Evolutionary conservation across 2,329 filamentous ascomycete species (phyloP).

Genomic region (Neonectria neomacrospora): DNA sequence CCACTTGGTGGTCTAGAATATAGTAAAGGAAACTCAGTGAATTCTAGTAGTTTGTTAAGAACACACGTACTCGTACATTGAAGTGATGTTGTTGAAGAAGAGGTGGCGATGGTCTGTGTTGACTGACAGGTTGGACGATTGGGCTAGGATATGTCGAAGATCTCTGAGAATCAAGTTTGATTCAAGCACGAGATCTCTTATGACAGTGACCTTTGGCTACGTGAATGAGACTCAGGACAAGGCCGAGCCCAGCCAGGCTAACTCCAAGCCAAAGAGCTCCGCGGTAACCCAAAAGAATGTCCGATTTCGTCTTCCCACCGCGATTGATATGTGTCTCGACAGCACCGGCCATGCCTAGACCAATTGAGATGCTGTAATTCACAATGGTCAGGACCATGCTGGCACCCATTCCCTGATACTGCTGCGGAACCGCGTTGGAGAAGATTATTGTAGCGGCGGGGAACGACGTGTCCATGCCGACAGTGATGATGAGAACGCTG

Average conservation of each 20-base stretch:
- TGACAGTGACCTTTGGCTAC: background rate
- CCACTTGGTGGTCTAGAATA: too few species aligned
- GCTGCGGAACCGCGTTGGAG: slow-evolving; percentile 14
- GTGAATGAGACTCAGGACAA: slow-evolving; percentile 15
- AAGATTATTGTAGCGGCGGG: slow-evolving; percentile 26
- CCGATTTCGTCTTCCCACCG: background rate
- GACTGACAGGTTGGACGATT: too few species aligned
- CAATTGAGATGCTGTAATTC: slow-evolving; percentile 27
- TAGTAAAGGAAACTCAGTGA: too few species aligned
- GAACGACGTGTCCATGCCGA: slow-evolving; percentile 24
- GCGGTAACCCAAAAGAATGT: slow-evolving; percentile 16
- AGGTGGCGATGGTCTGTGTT: too few species aligned
- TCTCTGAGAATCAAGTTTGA: background rate
- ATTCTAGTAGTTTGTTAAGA: too few species aligned
- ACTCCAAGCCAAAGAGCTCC: slow-evolving; percentile 20
- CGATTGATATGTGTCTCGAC: slow-evolving; percentile 19
- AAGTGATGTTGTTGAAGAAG: too few species aligned
- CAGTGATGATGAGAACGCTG: slow-evolving; percentile 20
- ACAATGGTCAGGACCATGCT: slow-evolving; percentile 20
- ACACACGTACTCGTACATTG: too few species aligned
- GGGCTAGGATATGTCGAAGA: too few species aligned
- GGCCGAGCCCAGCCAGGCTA: slow-evolving; percentile 16
- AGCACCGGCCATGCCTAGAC: slow-evolving; percentile 20
- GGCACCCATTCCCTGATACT: slow-evolving; percentile 22
- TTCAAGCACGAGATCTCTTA: background rate